Conservation (phyloP, 208 protist genomes). For the Hexamita inflata region DNA sequence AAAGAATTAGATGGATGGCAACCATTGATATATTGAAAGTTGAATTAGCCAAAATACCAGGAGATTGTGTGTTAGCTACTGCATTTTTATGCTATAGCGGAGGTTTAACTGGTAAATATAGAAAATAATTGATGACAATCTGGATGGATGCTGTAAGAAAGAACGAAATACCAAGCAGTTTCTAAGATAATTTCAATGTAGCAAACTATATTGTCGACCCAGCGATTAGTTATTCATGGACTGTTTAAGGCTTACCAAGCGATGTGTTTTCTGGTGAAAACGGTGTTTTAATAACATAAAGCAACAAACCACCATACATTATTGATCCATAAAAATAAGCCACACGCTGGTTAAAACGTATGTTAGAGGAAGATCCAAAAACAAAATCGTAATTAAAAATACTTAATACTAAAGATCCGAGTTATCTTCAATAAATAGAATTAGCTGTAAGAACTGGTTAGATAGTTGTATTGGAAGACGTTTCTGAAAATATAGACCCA, state of each 20-base stretch:
- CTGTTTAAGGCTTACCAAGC: neutral
- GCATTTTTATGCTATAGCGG: slow-evolving; percentile 88
- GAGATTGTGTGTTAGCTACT: slow-evolving; percentile 79
- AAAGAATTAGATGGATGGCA: slow-evolving; percentile 80
- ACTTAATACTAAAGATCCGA: slow-evolving; percentile 71
- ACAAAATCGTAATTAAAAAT: slow-evolving; percentile 70
- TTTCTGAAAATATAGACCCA: slow-evolving; percentile 86
- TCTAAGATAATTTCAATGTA: neutral
- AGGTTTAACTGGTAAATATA: slow-evolving; percentile 78
- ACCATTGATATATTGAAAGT: slow-evolving; percentile 33
- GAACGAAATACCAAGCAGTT: neutral
- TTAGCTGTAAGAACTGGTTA: slow-evolving; percentile 80
- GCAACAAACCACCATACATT: slow-evolving; percentile 75
- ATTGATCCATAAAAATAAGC: slow-evolving; percentile 95
- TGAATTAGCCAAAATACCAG: slow-evolving; percentile 40
- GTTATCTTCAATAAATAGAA: slow-evolving; percentile 81
- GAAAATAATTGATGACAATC: slow-evolving; percentile 62
- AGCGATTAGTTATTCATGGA: slow-evolving; percentile 14
- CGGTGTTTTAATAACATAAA: slow-evolving; percentile 78
- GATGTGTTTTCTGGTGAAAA: slow-evolving; percentile 54
- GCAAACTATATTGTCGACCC: neutral
- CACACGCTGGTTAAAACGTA: slow-evolving; percentile 89
- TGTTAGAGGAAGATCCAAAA: slow-evolving; percentile 50
- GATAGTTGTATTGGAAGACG: slow-evolving; percentile 61
- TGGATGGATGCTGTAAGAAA: slow-evolving; percentile 46